phyloP scores from a whole-genome alignment of 2,329 filamentous ascomycete genomes.

The Fusarium sp. region DNA sequence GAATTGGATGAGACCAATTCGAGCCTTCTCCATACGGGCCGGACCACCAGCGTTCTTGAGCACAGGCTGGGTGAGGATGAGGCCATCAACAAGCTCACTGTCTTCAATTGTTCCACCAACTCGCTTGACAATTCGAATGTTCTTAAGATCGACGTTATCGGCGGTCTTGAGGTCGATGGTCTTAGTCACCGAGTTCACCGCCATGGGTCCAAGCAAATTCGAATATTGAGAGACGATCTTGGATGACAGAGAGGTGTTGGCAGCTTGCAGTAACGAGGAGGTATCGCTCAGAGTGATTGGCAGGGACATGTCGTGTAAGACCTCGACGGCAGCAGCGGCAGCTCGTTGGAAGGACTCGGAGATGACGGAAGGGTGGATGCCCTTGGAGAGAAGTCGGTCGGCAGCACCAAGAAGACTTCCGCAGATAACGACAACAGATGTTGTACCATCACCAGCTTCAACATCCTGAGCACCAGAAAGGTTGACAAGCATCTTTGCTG shows the following conservation, averaged over 20 bases:
- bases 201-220: constrained; percentile 94
- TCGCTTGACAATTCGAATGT: constrained; percentile 98
- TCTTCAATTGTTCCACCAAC: constrained; percentile 98
- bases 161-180: constrained; percentile 95
- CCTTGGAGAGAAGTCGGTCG: constrained; percentile 88
- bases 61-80: constrained; percentile 91
- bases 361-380: constrained; percentile 97
- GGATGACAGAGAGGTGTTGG: constrained; percentile 95
- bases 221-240: constrained; percentile 99
- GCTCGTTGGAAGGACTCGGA: constrained; percentile 98
- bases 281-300: constrained; percentile 91
- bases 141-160: constrained; percentile 95
- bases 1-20: constrained; percentile 97
- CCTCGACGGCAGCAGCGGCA: constrained; percentile 85
- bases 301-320: constrained; percentile 94
- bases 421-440: constrained; percentile 96
- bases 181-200: constrained; percentile 94
- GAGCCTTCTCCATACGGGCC: constrained; percentile 94
- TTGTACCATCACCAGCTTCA: constrained; percentile 97
- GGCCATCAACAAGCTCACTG: constrained; percentile 93
- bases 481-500: constrained; percentile 98
- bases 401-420: constrained; percentile 94
- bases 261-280: constrained; percentile 90
- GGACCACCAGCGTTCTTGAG: constrained; percentile 94
- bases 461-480: constrained; percentile 97